Conservation (phyloP, 2,329 filamentous ascomycete genomes). For the Fusarium gaditjirri region DNA sequence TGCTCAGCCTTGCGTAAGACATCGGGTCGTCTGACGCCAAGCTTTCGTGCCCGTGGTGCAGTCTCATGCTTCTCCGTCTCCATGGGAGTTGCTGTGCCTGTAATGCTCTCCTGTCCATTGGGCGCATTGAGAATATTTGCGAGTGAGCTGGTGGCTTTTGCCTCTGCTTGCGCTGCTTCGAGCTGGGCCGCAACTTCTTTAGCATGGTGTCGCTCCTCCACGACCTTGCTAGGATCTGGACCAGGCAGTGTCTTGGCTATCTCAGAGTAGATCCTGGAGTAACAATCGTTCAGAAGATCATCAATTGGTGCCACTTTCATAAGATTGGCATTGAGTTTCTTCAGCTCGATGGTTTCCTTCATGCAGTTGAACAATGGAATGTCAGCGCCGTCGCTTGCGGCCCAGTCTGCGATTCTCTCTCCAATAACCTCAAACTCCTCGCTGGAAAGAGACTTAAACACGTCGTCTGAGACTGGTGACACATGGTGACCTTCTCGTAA, state of each 20-base stretch:
- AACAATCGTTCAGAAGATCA: constrained; percentile 92
- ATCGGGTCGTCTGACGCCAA: constrained; percentile 65
- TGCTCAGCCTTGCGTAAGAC: constrained; percentile 71
- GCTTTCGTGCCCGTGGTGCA: constrained; percentile 53
- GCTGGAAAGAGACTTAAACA: constrained; percentile 62
- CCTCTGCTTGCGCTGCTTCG: constrained; percentile 49
- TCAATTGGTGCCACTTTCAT: constrained; percentile 90
- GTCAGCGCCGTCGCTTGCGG: constrained; percentile 51
- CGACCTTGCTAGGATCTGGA: constrained; percentile 58
- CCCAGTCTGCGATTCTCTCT: constrained; percentile 67
- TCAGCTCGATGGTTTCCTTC: constrained; percentile 68
- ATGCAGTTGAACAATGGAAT: constrained; percentile 62
- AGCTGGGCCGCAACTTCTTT: constrained; percentile 55
- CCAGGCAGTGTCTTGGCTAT: constrained; percentile 69
- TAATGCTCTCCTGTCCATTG: constrained; percentile 52
- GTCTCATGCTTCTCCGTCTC: constrained; percentile 56
- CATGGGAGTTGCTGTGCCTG: constrained; percentile 49
- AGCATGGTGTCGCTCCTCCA: constrained; percentile 57
- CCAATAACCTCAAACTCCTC: constrained; percentile 69
- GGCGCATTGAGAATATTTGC: constrained; percentile 57
- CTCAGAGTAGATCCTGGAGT: constrained; percentile 78
- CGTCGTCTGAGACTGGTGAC: constrained; percentile 60
- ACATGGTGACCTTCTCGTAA: constrained; percentile 62
- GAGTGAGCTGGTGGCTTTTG: constrained; percentile 51
- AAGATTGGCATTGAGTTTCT: constrained; percentile 82